Conservation (phyloP, 257 asterid species). For the Solanum bukasovii region DNA sequence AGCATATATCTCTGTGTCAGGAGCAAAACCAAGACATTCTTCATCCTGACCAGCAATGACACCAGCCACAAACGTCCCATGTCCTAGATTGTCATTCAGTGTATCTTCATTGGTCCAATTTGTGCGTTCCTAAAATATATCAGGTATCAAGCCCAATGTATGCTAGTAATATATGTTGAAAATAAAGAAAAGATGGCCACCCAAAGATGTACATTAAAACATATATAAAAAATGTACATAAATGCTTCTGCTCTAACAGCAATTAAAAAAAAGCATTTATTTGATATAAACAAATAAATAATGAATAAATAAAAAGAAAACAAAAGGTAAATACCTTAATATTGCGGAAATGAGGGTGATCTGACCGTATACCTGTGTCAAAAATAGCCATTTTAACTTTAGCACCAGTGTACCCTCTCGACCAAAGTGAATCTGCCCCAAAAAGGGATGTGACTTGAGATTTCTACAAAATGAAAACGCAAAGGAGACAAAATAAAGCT, state of each 20-base stretch:
- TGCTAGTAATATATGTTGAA: background rate
- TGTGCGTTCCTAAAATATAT: constrained; percentile 70
- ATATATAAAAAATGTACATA: background rate
- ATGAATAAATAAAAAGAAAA: background rate
- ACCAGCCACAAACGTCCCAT: constrained; percentile 99
- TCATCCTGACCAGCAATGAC: constrained; percentile 92
- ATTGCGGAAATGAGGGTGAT: constrained; percentile 97
- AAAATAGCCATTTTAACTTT: constrained; percentile 98
- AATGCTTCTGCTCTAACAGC: background rate
- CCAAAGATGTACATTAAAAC: background rate
- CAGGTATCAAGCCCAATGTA: background rate
- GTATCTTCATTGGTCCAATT: constrained; percentile 98
- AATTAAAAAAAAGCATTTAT: background rate
- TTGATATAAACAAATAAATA: background rate
- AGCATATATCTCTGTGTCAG: constrained; percentile 94
- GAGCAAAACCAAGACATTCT: constrained; percentile 98
- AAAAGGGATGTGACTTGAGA: constrained; percentile 93
- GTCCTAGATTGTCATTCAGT: constrained; percentile 95
- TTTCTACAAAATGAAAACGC: constrained; percentile 50
- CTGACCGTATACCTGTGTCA: constrained; percentile 86
- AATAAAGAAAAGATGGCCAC: background rate
- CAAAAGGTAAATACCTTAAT: constrained; percentile 51
- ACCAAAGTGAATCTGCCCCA: constrained; percentile 95
- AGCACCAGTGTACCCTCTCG: constrained; percentile 84
- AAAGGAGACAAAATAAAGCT: background rate